Conservation (phyloP, 345 rosid genomes). For the Odontarrhena argentea region DNA sequence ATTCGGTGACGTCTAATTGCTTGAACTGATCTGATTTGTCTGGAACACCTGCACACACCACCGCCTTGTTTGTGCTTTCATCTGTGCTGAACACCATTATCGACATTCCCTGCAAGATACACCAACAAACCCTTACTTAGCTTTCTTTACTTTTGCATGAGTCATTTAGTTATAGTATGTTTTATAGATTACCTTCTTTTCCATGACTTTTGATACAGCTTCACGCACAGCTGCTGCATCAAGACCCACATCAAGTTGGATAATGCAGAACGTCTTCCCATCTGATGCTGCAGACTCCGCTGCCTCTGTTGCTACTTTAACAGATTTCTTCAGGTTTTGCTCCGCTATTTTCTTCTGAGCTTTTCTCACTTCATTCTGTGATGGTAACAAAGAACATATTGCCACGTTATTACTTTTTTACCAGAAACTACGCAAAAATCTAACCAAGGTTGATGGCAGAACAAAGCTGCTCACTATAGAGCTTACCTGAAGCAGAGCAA, state of each 20-base stretch:
- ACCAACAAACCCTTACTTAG: neutral
- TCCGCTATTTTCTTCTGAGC: slow-evolving; percentile 90
- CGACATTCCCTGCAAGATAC: slow-evolving; percentile 65
- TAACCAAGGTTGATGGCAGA: neutral
- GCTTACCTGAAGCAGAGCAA: slow-evolving; percentile 71
- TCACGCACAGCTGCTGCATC: slow-evolving; percentile 97
- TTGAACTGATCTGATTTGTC: slow-evolving; percentile 58
- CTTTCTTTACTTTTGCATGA: neutral
- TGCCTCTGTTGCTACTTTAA: slow-evolving; percentile 55
- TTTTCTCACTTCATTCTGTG: slow-evolving; percentile 67
- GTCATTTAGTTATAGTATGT: neutral
- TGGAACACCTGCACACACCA: slow-evolving; percentile 90
- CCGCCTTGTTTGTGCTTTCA: slow-evolving; percentile 80
- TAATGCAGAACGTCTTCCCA: slow-evolving; percentile 74
- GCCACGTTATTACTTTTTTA: neutral
- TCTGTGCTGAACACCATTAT: slow-evolving; percentile 88
- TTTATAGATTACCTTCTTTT: slow-evolving; percentile 54
- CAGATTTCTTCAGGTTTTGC: slow-evolving; percentile 76
- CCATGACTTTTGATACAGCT: slow-evolving; percentile 77
- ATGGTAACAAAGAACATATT: neutral
- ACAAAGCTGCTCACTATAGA: neutral
- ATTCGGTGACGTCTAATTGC: slow-evolving; percentile 80
- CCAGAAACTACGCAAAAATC: neutral
- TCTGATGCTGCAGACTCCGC: slow-evolving; percentile 72
- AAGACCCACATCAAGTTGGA: slow-evolving; percentile 78